Percentiles rank a stretch among this genome's conserved stretches.
Evolutionary conservation across 495 filamentous ascomycete genomes (phyloP).

Genomic region (Hyphodiscus hymeniophilus): DNA sequence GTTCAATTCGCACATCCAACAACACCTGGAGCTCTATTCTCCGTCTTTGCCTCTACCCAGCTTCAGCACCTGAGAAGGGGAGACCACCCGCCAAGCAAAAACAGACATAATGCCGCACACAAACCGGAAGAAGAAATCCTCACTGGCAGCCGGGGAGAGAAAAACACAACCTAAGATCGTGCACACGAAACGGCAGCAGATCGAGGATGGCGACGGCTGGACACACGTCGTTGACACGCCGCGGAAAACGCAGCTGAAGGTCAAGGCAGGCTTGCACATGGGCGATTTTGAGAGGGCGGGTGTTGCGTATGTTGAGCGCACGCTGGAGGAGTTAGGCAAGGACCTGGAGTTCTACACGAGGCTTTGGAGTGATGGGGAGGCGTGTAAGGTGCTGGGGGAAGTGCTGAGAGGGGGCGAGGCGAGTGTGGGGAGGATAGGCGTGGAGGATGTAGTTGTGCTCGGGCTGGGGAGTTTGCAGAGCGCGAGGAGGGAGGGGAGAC

Average conservation of each 20-base stretch:
- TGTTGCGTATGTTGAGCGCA: constrained; percentile 21
- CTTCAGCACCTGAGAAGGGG: too few species aligned
- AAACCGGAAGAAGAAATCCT: constrained; percentile 30
- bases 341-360: constrained; percentile 25
- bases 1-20: too few species aligned
- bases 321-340: constrained; percentile 28
- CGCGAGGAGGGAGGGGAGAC: constrained; percentile 11
- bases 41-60: too few species aligned
- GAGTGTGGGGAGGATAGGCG: not conserved
- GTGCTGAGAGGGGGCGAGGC: not conserved
- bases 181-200: constrained; percentile 35
- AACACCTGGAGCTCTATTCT: too few species aligned
- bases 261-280: not conserved
- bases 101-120: constrained; percentile 36
- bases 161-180: constrained; percentile 14
- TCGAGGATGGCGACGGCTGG: constrained; percentile 46
- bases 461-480: constrained; percentile 41
- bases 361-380: constrained; percentile 9
- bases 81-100: too few species aligned
- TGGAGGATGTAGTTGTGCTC: constrained; percentile 33
- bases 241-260: not conserved
- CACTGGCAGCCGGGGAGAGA: not conserved
- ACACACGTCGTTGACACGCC: constrained; percentile 38
- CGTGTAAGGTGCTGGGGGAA: constrained; percentile 1
- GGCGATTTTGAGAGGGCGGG: constrained; percentile 18